Conservation (phyloP, 192 early-diverging fungal genomes). For the Coemansia biformis region DNA sequence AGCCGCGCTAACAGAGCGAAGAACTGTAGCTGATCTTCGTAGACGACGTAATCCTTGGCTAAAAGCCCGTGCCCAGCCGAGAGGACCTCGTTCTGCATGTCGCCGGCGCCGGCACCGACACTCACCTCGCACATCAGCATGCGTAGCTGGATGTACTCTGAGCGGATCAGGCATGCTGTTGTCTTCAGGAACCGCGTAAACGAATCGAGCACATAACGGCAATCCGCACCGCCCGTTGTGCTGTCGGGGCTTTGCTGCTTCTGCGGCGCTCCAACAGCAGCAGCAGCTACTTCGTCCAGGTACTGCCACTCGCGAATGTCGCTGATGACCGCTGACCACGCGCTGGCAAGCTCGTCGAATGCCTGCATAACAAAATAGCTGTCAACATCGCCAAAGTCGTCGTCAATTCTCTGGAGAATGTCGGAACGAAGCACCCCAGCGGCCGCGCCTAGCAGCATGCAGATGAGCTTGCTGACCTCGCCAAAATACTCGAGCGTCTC, state of each 20-base stretch:
- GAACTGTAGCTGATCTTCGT: constrained; percentile 50
- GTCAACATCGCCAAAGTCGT: constrained; percentile 49
- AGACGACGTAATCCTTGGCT: constrained; percentile 46
- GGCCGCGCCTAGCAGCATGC: constrained; percentile 35
- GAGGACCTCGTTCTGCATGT: constrained; percentile 10
- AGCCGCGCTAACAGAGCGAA: constrained; percentile 39
- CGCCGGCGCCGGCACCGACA: constrained; percentile 9
- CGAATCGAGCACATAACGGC: constrained; percentile 19
- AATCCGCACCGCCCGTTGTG: background rate
- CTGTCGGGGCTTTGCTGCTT: background rate
- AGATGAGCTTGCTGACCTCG: constrained; percentile 43
- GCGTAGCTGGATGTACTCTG: constrained; percentile 43
- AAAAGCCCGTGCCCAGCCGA: constrained; percentile 35
- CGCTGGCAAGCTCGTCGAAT: constrained; percentile 48
- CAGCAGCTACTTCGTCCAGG: constrained; percentile 12
- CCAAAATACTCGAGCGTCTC: constrained; percentile 45
- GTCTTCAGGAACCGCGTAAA: constrained; percentile 37
- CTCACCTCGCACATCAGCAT: constrained; percentile 47
- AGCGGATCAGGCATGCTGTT: constrained; percentile 39
- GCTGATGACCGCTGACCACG: constrained; percentile 40
- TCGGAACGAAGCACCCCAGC: constrained; percentile 32
- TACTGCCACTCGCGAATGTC: constrained; percentile 36
- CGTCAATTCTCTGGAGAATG: constrained; percentile 23
- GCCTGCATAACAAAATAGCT: constrained; percentile 53
- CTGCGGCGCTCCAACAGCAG: background rate